Conservation (phyloP, 2,329 filamentous ascomycete species). For the Neospermospora avenae region DNA sequence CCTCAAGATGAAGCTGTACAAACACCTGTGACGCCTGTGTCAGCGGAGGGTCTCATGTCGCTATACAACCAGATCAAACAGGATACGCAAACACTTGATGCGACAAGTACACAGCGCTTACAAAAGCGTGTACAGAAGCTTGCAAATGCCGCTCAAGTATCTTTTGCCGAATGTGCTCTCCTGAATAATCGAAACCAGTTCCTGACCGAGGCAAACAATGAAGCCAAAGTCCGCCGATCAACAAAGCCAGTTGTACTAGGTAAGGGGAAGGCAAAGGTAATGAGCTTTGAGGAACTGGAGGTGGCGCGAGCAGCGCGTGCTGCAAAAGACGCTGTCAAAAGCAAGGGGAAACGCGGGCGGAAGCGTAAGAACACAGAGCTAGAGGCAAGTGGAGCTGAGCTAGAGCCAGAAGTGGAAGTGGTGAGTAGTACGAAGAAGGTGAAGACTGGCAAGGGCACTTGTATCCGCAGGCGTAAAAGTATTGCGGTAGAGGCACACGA, state of each 20-base stretch:
- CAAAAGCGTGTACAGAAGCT: conserved; percentile 28
- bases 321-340: conserved; percentile 3
- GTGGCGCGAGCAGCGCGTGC: conserved; percentile 3
- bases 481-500: conserved; percentile 13
- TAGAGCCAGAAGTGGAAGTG: conserved; percentile 13
- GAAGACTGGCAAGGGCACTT: conserved; percentile 17
- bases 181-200: conserved; percentile 31
- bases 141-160: conserved; percentile 27
- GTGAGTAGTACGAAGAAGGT: conserved; percentile 11
- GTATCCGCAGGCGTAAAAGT: conserved; percentile 17
- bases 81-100: conserved; percentile 23
- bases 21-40: conserved; percentile 14
- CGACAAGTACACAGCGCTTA: conserved; percentile 21
- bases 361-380: conserved; percentile 14
- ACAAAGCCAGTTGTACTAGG: conserved; percentile 16
- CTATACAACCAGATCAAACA: conserved; percentile 26
- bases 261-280: conserved; percentile 7
- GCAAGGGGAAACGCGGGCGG: conserved; percentile 12
- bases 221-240: conserved; percentile 20
- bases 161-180: conserved; percentile 30
- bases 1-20: conserved; percentile 12
- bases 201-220: conserved; percentile 18
- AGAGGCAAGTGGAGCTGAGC: conserved; percentile 11
- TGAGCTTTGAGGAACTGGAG: conserved; percentile 9
- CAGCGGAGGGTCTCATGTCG: conserved; percentile 19